These are phyloP conservation scores for Chlorella sorokiniana DNA, from an alignment of 139 green algal species.

Conservation along the genomic window DNA sequence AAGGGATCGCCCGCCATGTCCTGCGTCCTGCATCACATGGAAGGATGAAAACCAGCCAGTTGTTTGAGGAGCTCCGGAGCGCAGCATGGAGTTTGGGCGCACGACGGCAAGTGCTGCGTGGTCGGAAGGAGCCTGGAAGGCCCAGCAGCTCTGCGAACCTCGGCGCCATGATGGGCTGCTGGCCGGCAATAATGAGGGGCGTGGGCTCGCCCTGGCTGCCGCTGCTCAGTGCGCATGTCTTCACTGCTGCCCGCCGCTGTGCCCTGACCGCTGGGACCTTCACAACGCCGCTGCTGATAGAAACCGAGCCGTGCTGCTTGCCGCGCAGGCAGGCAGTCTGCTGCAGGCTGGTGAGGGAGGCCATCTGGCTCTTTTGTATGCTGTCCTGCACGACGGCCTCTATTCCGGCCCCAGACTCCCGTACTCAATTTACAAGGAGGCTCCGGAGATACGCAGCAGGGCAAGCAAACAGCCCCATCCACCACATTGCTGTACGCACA, in stretches of 20 bases:
- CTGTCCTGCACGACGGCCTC: not conserved
- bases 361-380: not conserved
- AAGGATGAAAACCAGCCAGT: not conserved
- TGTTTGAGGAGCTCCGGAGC: not conserved
- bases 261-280: not conserved
- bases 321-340: not conserved
- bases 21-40: constrained; percentile 56
- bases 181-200: constrained; percentile 26
- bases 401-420: too few relatives aligned
- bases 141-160: constrained; percentile 1
- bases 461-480: too few relatives aligned
- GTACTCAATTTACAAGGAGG: too few relatives aligned
- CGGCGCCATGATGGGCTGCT: constrained; percentile 47
- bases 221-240: constrained; percentile 24
- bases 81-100: not conserved
- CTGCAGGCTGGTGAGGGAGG: not conserved
- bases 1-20: constrained; percentile 94
- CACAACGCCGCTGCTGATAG: constrained; percentile 3
- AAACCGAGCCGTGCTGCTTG: not conserved
- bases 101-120: not conserved
- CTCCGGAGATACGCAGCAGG: too few relatives aligned
- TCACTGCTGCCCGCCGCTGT: constrained; percentile 23
- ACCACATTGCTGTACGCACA: too few relatives aligned
- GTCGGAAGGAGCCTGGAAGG: not conserved
- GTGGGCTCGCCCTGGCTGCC: not conserved